phyloP scores from a whole-genome alignment of 495 filamentous ascomycete species.

The Penicillium egyptiacum region DNA sequence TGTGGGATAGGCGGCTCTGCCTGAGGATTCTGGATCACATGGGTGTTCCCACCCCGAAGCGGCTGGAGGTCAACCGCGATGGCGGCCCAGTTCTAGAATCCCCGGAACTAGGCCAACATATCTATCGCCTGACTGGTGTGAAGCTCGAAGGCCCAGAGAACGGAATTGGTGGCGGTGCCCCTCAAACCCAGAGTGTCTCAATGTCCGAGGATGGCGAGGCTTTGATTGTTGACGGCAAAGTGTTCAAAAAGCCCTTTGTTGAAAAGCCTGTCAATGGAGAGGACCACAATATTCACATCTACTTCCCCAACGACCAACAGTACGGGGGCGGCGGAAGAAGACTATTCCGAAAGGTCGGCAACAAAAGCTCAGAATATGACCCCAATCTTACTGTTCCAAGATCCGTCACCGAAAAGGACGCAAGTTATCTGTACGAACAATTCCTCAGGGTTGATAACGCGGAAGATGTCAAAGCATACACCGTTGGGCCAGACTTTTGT shows the following conservation, averaged over 20 bases:
- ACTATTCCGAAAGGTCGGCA: conserved; percentile 94
- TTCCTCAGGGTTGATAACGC: conserved; percentile 95
- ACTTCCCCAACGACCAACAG: conserved; percentile 75
- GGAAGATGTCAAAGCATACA: conserved; percentile 98
- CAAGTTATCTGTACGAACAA: conserved; percentile 94
- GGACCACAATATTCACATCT: conserved; percentile 98
- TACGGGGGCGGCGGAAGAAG: conserved; percentile 83
- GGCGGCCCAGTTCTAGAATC: conserved; percentile 81
- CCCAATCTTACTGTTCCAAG: conserved; percentile 70
- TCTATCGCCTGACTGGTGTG: conserved; percentile 77
- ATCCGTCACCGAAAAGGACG: conserved; percentile 70
- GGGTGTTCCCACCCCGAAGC: conserved; percentile 80
- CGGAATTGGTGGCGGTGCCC: conserved; percentile 64
- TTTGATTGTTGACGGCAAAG: conserved; percentile 77
- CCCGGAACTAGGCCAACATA: conserved; percentile 70
- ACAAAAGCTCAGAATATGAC: conserved; percentile 96
- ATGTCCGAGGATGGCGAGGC: conserved; percentile 85
- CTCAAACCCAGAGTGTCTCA: conserved; percentile 63
- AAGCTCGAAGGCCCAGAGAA: conserved; percentile 72
- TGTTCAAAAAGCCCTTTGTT: conserved; percentile 90
- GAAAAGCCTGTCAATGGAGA: conserved; percentile 98
- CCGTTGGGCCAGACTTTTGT: conserved; percentile 88
- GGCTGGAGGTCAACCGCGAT: conserved; percentile 92
- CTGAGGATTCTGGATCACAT: conserved; percentile 84
- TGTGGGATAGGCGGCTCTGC: conserved; percentile 94